phyloP scores from a whole-genome alignment of 805 yeast species.

The Blastobotrys americana region DNA sequence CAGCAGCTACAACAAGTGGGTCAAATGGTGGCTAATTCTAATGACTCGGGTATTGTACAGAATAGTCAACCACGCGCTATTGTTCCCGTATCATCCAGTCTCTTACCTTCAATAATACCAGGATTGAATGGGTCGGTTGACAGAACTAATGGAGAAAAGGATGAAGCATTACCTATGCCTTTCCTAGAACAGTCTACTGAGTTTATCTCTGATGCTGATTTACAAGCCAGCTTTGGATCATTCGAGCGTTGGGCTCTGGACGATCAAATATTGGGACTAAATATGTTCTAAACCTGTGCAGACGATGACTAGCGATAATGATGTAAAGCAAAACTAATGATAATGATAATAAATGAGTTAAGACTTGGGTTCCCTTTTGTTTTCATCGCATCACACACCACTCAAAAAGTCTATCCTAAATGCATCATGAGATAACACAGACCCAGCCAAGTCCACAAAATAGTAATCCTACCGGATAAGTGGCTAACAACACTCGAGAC shows the following conservation, averaged over 20 bases:
- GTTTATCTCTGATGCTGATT: background rate
- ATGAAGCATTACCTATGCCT: background rate
- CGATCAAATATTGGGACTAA: background rate
- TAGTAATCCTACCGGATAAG: constrained; percentile 59
- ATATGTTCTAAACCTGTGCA: background rate
- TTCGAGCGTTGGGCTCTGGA: background rate
- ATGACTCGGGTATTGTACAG: background rate
- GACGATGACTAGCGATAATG: too few species aligned
- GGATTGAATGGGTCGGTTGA: too few species aligned
- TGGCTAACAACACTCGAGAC: constrained; percentile 53
- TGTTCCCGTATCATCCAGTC: background rate
- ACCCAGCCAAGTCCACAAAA: constrained; percentile 61
- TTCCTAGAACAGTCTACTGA: background rate
- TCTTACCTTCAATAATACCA: too few species aligned
- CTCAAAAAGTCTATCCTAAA: background rate
- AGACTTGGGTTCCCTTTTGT: too few species aligned
- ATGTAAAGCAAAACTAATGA: too few species aligned
- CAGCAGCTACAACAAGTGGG: too few species aligned
- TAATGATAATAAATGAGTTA: too few species aligned
- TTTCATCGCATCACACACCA: too few species aligned
- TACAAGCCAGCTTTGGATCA: background rate
- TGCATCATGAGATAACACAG: constrained; percentile 44
- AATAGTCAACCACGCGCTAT: background rate
- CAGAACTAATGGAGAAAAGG: background rate
- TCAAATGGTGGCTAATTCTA: background rate